Evolutionary conservation across 805 yeast genomes (phyloP), one percentile per base, ranked within the genome.

Genomic region (Hanseniaspora singularis): DNA sequence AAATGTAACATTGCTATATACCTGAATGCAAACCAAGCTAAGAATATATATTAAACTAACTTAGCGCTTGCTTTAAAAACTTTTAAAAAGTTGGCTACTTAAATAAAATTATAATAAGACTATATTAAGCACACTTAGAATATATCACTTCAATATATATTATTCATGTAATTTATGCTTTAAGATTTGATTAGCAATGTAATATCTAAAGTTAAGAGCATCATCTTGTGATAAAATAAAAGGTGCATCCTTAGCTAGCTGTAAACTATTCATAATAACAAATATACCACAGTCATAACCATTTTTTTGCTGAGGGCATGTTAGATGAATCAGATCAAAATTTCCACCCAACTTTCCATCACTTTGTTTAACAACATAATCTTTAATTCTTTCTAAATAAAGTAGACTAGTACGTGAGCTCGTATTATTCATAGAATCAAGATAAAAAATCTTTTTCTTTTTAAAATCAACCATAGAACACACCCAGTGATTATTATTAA

Each of bases 211-310:
- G 62, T 57, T 33, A 84, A 62, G 0, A 69, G 69, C 22, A 61
- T 44, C 34, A 7, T 37, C 31, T n/a, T 44, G 48, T 4, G 14
- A 6, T 10, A 44, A 9, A 3, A 44, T 23, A 5, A 44, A 28
- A 8, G 39, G 38, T 3, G 20, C 59, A 4, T 68, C 72, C 30
- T 74, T 64, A 0, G 88, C 64, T 34, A 85, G 55, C 38, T 71
- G 78, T 40, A 76, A 72, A 1, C 83, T 84, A 39, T 78, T 80
- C 47, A 87, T 75, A 61, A 96, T 81, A 2, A 94, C 74, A 57
- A 88, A 92, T 2, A 89, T 94, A 7, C 98, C 98, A 66, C 98
- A 92, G 62, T 92, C 98, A 54, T 60, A 84, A 0, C 96, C 96
- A 58, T 92, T 92, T 23, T 70, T 67, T 59, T 92, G 98, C 53